Conservation (phyloP, 306 rosid genomes). For the Oxytropis ochrocephala region DNA sequence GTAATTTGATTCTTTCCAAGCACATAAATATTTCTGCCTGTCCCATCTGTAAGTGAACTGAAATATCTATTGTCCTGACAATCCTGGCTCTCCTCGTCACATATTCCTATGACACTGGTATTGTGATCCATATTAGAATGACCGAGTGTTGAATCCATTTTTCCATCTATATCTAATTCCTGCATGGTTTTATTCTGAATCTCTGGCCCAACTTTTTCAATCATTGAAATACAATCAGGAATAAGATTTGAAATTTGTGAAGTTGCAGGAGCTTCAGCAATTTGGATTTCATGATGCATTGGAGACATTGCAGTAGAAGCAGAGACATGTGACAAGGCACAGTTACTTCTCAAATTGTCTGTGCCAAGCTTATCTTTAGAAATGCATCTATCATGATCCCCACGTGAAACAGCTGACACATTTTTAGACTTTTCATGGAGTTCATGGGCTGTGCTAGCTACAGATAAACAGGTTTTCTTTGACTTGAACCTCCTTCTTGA, state of each 20-base stretch:
- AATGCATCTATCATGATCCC: constrained; percentile 26
- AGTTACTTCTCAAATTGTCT: constrained; percentile 32
- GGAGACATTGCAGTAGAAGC: constrained; percentile 31
- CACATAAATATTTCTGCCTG: constrained; percentile 24
- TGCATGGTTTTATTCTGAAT: constrained; percentile 21
- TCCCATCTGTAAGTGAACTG: constrained; percentile 20
- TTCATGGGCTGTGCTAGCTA: constrained; percentile 20
- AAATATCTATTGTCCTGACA: constrained; percentile 12
- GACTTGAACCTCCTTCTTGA: constrained; percentile 68
- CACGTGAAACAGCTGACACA: constrained; percentile 20
- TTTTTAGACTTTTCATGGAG: constrained; percentile 21
- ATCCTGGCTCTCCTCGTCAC: constrained; percentile 16
- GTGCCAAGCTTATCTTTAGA: constrained; percentile 20
- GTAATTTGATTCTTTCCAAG: background rate
- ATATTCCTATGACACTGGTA: constrained; percentile 22
- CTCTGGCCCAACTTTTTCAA: constrained; percentile 27
- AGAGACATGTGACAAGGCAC: constrained; percentile 23
- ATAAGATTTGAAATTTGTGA: constrained; percentile 23
- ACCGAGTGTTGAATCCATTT: constrained; percentile 19
- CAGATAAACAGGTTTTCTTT: constrained; percentile 38
- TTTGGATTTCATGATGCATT: constrained; percentile 31
- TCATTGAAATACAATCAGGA: constrained; percentile 5
- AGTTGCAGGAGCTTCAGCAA: constrained; percentile 28
- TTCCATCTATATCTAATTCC: constrained; percentile 22
- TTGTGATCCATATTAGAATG: constrained; percentile 25